A percentile compares a stretch with the other conserved stretches of the same genome.
Conservation (phyloP, 2,329 filamentous ascomycete species). For the Metarhizium anisopliae region DNA sequence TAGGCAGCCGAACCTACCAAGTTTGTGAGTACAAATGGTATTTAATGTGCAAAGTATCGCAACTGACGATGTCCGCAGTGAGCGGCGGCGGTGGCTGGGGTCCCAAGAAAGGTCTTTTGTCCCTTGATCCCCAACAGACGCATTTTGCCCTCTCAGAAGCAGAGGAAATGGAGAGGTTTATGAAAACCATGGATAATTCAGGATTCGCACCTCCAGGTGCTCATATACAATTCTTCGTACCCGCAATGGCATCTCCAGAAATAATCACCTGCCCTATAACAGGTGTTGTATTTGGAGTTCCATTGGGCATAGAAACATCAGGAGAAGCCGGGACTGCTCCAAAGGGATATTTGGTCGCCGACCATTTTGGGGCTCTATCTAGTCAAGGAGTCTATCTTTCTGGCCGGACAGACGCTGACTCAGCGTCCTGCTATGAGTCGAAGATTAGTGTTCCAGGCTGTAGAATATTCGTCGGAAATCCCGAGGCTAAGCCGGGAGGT, state of each 20-base stretch:
- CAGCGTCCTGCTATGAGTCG: constrained; percentile 11
- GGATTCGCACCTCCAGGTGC: constrained; percentile 56
- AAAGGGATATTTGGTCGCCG: constrained; percentile 4
- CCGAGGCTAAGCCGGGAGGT: neutral
- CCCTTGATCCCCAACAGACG: constrained; percentile 61
- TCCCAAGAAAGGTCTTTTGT: constrained; percentile 66
- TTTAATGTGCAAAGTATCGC: neutral
- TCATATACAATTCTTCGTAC: constrained; percentile 56
- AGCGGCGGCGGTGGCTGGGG: constrained; percentile 84
- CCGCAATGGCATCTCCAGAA: constrained; percentile 19
- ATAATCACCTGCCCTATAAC: constrained; percentile 9
- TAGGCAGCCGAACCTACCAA: constrained; percentile 36
- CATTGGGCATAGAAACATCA: constrained; percentile 11
- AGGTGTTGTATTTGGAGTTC: constrained; percentile 24
- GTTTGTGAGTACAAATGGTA: constrained; percentile 18
- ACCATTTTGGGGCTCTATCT: constrained; percentile 54
- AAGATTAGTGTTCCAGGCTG: constrained; percentile 27
- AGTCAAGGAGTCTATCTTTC: constrained; percentile 49
- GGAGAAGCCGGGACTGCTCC: neutral
- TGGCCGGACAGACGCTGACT: constrained; percentile 8
- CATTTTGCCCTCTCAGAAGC: constrained; percentile 37
- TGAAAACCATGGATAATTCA: constrained; percentile 34
- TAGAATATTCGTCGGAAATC: constrained; percentile 16
- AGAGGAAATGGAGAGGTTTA: constrained; percentile 44
- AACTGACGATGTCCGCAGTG: constrained; percentile 28